A percentile compares a stretch with the other conserved stretches of the same genome.
Evolutionary conservation across 106 monocot species (phyloP).

Genomic region (Apostasia shenzhenica): DNA sequence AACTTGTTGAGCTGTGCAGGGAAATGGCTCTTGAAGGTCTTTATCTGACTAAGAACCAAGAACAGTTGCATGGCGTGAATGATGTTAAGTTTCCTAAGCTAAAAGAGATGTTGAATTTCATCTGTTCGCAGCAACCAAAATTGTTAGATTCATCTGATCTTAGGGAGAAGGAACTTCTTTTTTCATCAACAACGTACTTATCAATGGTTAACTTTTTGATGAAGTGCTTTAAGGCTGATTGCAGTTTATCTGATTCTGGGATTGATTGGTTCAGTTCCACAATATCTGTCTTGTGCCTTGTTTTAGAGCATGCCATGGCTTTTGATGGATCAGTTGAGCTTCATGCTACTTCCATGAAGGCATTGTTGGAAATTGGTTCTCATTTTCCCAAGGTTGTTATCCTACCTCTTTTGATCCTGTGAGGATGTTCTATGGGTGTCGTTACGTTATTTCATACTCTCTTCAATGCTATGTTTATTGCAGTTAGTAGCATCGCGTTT

Average conservation of each 20-base stretch:
- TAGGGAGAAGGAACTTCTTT: conserved; percentile 52
- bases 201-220: conserved; percentile 86
- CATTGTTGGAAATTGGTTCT: conserved; percentile 75
- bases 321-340: conserved; percentile 80
- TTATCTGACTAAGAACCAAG: conserved; percentile 47
- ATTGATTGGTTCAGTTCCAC: conserved; percentile 20
- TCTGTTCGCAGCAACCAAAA: conserved; percentile 56
- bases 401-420: conserved; percentile 10
- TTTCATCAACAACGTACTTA: conserved; percentile 76
- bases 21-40: conserved; percentile 95
- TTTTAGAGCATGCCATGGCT: conserved; percentile 87
- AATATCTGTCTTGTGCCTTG: conserved; percentile 40
- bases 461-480: conserved; percentile 5
- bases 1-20: conserved; percentile 25
- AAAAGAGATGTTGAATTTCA: conserved; percentile 64
- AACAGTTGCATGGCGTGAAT: conserved; percentile 13
- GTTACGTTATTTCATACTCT: background rate
- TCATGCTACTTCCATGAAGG: conserved; percentile 65
- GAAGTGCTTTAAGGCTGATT: conserved; percentile 77
- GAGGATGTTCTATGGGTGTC: background rate
- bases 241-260: conserved; percentile 13
- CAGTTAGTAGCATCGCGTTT: conserved; percentile 76
- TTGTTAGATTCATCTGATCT: conserved; percentile 41
- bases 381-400: conserved; percentile 52
- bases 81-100: conserved; percentile 51